Conservation (phyloP, 208 protist species). For the Crithidia expoeki region DNA sequence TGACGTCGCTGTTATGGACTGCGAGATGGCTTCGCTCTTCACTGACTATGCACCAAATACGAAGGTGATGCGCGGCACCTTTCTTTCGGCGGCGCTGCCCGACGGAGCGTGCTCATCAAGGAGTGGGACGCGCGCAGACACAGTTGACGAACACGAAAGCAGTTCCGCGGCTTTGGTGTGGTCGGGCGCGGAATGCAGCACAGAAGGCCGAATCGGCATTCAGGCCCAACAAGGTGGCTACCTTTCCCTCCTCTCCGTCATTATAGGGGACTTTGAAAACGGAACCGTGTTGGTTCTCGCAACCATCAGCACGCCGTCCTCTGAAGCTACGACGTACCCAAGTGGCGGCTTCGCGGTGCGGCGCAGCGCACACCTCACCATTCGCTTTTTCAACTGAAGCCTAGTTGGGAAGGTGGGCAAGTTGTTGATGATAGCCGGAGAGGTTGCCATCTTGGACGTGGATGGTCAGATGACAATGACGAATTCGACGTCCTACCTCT, state of each 20-base stretch:
- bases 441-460: conserved; percentile 15
- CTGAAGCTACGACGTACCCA: conserved; percentile 19
- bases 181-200: background rate
- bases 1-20: conserved; percentile 30
- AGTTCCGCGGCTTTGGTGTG: no score
- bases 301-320: conserved; percentile 21
- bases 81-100: conserved; percentile 6
- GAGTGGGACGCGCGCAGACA: no score
- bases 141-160: no score
- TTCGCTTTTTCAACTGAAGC: conserved; percentile 14
- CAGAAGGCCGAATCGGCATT: background rate
- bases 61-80: conserved; percentile 5
- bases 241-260: conserved; percentile 14
- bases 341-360: conserved; percentile 13
- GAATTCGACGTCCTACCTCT: conserved; percentile 1
- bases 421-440: conserved; percentile 10
- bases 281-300: conserved; percentile 22
- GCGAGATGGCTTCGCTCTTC: conserved; percentile 20
- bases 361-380: conserved; percentile 20
- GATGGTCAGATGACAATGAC: conserved; percentile 16
- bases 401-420: background rate
- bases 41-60: conserved; percentile 36
- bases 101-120: conserved; percentile 14
- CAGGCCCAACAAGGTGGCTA: conserved; percentile 26
- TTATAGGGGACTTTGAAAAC: conserved; percentile 8